phyloP scores from a whole-genome alignment of 108 stramenopile species.

The Cylindrotheca closterium region DNA sequence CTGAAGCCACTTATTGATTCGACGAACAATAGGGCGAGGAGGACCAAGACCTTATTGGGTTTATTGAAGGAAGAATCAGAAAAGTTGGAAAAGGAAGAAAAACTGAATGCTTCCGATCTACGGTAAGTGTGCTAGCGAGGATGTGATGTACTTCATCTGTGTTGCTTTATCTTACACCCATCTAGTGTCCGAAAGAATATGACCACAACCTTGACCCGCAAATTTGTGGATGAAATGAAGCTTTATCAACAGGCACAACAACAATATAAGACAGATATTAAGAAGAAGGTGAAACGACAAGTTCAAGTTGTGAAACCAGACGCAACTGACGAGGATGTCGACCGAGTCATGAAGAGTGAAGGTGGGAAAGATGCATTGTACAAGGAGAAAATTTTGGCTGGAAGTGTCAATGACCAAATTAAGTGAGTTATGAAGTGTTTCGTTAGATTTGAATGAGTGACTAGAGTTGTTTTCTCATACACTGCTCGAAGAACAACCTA shows the following conservation, averaged over 20 bases:
- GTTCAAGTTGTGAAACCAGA: constrained; percentile 95
- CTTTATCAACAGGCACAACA: constrained; percentile 94
- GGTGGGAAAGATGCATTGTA: constrained; percentile 86
- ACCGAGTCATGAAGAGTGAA: constrained; percentile 90
- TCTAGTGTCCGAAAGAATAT: constrained; percentile 88
- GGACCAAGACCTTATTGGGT: constrained; percentile 74
- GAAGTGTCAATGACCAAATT: constrained; percentile 90
- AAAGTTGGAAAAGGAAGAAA: constrained; percentile 59
- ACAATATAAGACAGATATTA: constrained; percentile 95
- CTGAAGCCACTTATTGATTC: constrained; percentile 65
- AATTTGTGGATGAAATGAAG: constrained; percentile 98
- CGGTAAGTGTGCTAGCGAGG: constrained; percentile 33
- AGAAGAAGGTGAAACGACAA: constrained; percentile 93
- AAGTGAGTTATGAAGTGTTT: constrained; percentile 39
- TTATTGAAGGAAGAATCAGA: constrained; percentile 82
- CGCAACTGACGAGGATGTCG: constrained; percentile 96
- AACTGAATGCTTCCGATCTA: constrained; percentile 61
- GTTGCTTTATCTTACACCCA: constrained; percentile 3
- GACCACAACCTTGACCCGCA: constrained; percentile 90
- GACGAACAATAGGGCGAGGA: constrained; percentile 83
- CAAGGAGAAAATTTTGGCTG: constrained; percentile 81
- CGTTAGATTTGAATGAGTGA: not conserved
- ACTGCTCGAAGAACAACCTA: constrained; percentile 49
- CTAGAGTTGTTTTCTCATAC: constrained; percentile 5
- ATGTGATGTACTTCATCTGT: not conserved